Evolutionary conservation across 192 early-diverging fungal species (phyloP), one percentile per base, ranked within the genome.

Genomic region (Podila clonocystis): DNA sequence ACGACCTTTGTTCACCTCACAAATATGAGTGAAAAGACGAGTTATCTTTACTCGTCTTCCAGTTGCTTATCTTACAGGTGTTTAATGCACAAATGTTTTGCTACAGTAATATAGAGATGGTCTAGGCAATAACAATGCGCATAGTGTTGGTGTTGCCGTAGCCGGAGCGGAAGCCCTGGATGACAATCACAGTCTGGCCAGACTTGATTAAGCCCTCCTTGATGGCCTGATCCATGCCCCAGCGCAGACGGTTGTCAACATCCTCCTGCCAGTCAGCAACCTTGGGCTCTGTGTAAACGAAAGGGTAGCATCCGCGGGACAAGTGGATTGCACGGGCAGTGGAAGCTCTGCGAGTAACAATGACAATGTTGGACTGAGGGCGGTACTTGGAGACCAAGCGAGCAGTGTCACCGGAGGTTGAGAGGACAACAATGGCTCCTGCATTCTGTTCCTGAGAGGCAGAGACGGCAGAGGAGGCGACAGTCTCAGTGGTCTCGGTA

Each of bases 371-470:
- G 59, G 93, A 90, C 66, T 91, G 89, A 34, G 97, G 97, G 57
- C 95, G 92, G 83, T 99, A 99, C 87, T 99, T 99, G 59, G 95
- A 92, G 59, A 99, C 88, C 38, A 94, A 85, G 58, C 92, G 91
- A 36, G 97, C 97, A 48, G 96, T 93, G 70, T 92, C 91, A 34
- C 97, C 97, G 8, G 93, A 93, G 36, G 97, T 97, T 28, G 97
- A 90, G 34, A 98, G 90, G 34, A 97, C 95, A 82, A 99, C 93
- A 72, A 95, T 94, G 30, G 95, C 89, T 57, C 93, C 93, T 45
- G 95, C 96, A 68, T 92, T 85, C 82, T 93, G 93, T 74, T 96
- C 94, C 66, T 93, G 89, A 26, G 93, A 90, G 17, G 94, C 92
- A 61, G 89, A 91, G 58, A 94, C 97, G 17, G 98, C 97, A 31